Evolutionary conservation across 1,284 basidiomycete genomes (phyloP).

Genomic region (Uromyces viciae-fabae): DNA sequence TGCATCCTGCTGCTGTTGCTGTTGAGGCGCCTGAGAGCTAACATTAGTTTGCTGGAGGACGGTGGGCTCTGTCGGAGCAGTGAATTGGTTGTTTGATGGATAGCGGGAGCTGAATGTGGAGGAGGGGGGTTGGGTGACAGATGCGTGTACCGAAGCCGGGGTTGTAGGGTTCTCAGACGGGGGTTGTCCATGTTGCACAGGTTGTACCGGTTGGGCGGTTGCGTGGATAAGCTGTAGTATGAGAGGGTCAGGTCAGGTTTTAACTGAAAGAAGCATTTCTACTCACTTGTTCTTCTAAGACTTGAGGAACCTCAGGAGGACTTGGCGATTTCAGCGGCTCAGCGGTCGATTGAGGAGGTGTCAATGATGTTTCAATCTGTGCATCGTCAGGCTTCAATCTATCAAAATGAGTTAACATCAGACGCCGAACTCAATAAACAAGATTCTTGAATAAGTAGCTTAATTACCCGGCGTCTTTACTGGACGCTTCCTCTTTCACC

Average conservation of each 20-base stretch:
- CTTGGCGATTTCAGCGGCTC: constrained; percentile 23
- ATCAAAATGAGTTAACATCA: background rate
- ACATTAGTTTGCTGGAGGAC: constrained; percentile 12
- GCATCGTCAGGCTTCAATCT: constrained; percentile 31
- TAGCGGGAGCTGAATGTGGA: constrained; percentile 37
- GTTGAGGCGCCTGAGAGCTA: constrained; percentile 27
- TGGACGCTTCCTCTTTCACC: constrained; percentile 7
- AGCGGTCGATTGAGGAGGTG: constrained; percentile 17
- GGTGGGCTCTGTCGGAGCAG: constrained; percentile 21
- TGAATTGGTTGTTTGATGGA: constrained; percentile 26
- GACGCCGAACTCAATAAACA: background rate
- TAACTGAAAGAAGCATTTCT: background rate
- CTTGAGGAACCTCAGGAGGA: constrained; percentile 21
- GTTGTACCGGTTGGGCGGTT: constrained; percentile 9
- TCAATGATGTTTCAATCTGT: constrained; percentile 11
- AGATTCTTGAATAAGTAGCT: background rate
- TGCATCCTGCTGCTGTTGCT: constrained; percentile 27
- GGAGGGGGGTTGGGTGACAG: constrained; percentile 19
- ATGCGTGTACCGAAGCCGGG: background rate
- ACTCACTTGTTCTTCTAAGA: constrained; percentile 34
- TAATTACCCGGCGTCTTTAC: constrained; percentile 22
- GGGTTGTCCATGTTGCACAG: constrained; percentile 27
- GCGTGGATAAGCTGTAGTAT: constrained; percentile 7
- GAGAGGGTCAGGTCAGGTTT: background rate
- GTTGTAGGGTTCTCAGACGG: constrained; percentile 23